Evolutionary conservation across 306 rosid genomes (phyloP), one percentile per base, ranked within the genome.

Genomic region (Malus domestica): DNA sequence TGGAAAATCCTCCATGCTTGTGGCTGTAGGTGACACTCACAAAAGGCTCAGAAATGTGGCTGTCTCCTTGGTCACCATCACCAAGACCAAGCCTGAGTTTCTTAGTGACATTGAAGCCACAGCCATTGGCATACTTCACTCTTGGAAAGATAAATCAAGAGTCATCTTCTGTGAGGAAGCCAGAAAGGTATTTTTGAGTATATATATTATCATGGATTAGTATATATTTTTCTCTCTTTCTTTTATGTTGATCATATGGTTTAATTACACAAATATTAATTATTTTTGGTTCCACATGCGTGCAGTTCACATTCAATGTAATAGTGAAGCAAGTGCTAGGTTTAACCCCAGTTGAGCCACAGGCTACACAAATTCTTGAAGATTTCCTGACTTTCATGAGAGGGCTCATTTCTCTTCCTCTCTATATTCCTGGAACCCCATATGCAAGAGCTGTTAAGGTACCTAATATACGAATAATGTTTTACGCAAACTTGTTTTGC

Each of bases 311-410:
- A 57, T 78, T 82, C 76, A 73, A 68, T 77, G 85, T 82, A 42
- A 82, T 82, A 77, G 79, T 82, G 65, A 82, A 82, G 61, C 85
- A 82, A 61, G 85, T 82, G 42, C 66, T 82, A 59, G 82, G 85
- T 60, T 67, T 82, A 49, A 68, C 72, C 72, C 82, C 82, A 68
- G 79, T 73, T 18, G 76, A 82, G 59, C 79, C 82, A 59, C 49
- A 51, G 51, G 68, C 85, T 4, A 73, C 29, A 51, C 70, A 23
- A 60, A 82, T 82, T 59, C 85, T 82, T 73, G 72, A 78, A 60
- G 85, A 82, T 51, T 82, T 77, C 63, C 76, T 78, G 67, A 67
- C 82, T 61, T 82, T 77, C 82, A 82, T 82, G 85, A 82, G 29
- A 62, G 85, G 85, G 18, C 85, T 82, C 33, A 73, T 82, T 40